Conservation (phyloP, 768 basidiomycete genomes). For the Rhodotorula sphaerocarpa region DNA sequence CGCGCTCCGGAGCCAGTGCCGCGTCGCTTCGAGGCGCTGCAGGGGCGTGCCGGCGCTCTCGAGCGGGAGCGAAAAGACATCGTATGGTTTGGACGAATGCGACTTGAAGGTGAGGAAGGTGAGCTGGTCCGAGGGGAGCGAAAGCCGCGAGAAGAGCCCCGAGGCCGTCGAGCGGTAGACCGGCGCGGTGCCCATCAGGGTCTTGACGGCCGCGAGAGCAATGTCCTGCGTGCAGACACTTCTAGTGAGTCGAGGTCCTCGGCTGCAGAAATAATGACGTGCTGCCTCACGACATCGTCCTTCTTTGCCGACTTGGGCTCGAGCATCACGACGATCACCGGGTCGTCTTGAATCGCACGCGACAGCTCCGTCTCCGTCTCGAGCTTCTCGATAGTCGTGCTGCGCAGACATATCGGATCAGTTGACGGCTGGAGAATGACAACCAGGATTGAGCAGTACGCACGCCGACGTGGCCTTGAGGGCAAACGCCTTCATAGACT, state of each 20-base stretch:
- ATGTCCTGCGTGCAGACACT: background rate
- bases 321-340: conserved; percentile 58
- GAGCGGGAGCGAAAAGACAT: conserved; percentile 26
- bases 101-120: conserved; percentile 59
- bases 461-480: conserved; percentile 67
- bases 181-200: conserved; percentile 49
- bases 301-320: conserved; percentile 30
- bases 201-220: conserved; percentile 54
- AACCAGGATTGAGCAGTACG: conserved; percentile 42
- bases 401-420: background rate
- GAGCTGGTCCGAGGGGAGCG: conserved; percentile 31
- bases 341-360: conserved; percentile 43
- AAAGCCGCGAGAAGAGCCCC: conserved; percentile 41
- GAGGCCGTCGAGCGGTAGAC: conserved; percentile 49
- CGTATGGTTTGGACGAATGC: conserved; percentile 52
- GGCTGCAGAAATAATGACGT: conserved; percentile 29
- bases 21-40: conserved; percentile 27
- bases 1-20: conserved; percentile 58
- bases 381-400: conserved; percentile 17
- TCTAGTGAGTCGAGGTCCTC: background rate
- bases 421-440: too few species aligned
- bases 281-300: background rate
- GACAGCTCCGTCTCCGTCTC: conserved; percentile 18
- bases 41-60: conserved; percentile 16
- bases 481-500: conserved; percentile 63